Base-by-base conservation (phyloP, 176 grass and related monocot genomes). In the Metroxylon sagu region DNA sequence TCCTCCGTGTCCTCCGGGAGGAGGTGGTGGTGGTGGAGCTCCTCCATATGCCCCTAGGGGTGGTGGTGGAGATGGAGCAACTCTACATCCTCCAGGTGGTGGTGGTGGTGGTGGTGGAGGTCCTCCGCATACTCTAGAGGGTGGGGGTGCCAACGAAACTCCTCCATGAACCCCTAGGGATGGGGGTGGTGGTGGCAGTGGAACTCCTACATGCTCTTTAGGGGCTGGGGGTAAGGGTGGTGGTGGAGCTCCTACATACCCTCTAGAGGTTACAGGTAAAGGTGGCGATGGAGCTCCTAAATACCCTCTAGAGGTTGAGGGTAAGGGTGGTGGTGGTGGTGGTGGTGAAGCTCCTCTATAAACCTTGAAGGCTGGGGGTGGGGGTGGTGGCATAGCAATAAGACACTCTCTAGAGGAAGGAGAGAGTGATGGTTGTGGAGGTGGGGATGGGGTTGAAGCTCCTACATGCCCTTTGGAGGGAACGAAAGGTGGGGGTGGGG, bases 11-110 rank as follows among this genome's bases (percentile, higher is more conserved):
- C 54, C 57, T 70, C 48, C 62, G 16, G 61, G 50, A 48, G 77
- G 74, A 52, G 81, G 74, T 27, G 75, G 85, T 6, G 82, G 82
- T 28, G 76, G 74, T 2, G 69, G 81, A 74, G 72, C 63, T 73
- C 69, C 73, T 51, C 61, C 19, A 51, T 17, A 5, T 15, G 48
- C 12, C 14, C 35, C 35, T 14, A 14, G 48, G 5, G 23, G 62
- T 52, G 49, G 62, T 6, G 51, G 64, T 2, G 64, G 64, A 14
- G 64, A 50, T 16, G 50, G 15, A 19, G 14, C 17, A 54, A 10
- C n/a, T 4, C 25, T 14, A 65, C 16, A 10, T 6, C 49, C 6
- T n/a, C 14, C 2, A 1, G 26, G 63, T 3, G 16, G 63, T 18
- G 61, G 7, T 0, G 64, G 64, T 29, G 63, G 25, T 19, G 31